Base-by-base conservation (phyloP, 2,329 filamentous ascomycete genomes). In the Botryotinia calthae region DNA sequence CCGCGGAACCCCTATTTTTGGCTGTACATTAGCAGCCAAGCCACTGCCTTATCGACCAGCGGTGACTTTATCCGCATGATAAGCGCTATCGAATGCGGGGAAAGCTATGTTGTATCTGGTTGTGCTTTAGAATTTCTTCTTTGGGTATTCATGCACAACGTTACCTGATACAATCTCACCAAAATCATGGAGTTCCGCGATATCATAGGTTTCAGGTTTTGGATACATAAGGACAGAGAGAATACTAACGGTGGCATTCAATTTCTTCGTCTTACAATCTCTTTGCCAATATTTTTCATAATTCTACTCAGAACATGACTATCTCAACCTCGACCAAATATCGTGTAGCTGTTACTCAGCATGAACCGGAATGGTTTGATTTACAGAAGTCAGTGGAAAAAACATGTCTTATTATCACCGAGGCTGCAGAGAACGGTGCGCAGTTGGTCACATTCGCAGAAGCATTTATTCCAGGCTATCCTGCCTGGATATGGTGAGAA, bases 301-400 rank as follows among this genome's bases (percentile, higher is more conserved):
- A 31, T 42, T 16, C n/a, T 3, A 66, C 25, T 20, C 18, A 9
- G 20, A 67, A 25, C 9, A 67, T 67, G 65, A 16, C 65, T n/a
- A 31, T 16, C 9, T 42, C 20, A 25, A 56, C 9, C 6, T 48
- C 63, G 31, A 28, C 48, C 1, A 67, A 31, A 9, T 67, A 56
- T 42, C 73, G 73, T 14, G 84, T 87, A 8, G 86, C 84, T 42
- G 86, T 86, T 20, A 84, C 87, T 0, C 88, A 91, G 77, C 84
- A 86, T 9, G 89, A 90, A 79, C 87, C 88, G 0, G 84, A 82
- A 1, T 91, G 88, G 88, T 82, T 91, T 12, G 86, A 91, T 76
- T 83, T 91, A 2, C 81, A 84, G 12, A 85, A 79, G 0, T 83
- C 84, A 2, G 85, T 90, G 1, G 78, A 83, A 2, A 91, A 91